Percentiles rank a stretch among this genome's conserved stretches.
phyloP scores from a whole-genome alignment of 352 stramenopile species.

The Blastocystis sp. region DNA sequence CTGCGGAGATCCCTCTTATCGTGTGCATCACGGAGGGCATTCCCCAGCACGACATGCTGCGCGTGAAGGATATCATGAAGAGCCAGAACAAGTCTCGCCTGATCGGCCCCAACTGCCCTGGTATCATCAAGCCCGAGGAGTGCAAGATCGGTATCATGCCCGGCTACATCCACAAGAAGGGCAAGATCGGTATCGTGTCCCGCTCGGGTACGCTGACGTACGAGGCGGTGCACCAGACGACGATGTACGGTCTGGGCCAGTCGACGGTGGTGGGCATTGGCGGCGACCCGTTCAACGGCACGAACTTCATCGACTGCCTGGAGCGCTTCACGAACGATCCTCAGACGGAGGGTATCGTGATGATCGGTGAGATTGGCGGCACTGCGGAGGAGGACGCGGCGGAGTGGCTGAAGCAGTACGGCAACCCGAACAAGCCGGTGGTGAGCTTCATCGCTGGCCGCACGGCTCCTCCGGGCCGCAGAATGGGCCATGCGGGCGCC shows the following conservation, averaged over 20 bases:
- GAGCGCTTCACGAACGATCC: slow-evolving; percentile 98
- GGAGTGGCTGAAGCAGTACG: slow-evolving; percentile 83
- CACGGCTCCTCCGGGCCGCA: slow-evolving; percentile 92
- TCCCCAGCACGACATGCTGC: slow-evolving; percentile 98
- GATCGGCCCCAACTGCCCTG: slow-evolving; percentile 98
- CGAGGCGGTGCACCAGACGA: slow-evolving; percentile 82
- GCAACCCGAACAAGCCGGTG: slow-evolving; percentile 91
- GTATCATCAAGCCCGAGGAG: slow-evolving; percentile 99
- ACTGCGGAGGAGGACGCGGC: slow-evolving; percentile 94
- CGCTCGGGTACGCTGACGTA: slow-evolving; percentile 91
- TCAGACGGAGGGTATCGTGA: slow-evolving; percentile 95
- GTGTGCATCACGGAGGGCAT: slow-evolving; percentile 98
- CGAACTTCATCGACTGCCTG: slow-evolving; percentile 99
- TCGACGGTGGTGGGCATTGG: slow-evolving; percentile 98
- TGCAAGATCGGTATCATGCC: slow-evolving; percentile 99
- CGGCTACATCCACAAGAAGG: slow-evolving; percentile 94
- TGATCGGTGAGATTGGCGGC: slow-evolving; percentile 99
- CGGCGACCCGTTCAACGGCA: slow-evolving; percentile 99
- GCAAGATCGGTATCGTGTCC: slow-evolving; percentile 98
- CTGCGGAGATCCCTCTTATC: slow-evolving; percentile 85
- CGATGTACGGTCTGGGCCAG: slow-evolving; percentile 89
- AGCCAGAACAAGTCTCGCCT: slow-evolving; percentile 89
- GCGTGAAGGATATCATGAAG: slow-evolving; percentile 89
- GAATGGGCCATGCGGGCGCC: slow-evolving; percentile 97
- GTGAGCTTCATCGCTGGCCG: slow-evolving; percentile 98